Percentiles rank a stretch among this genome's conserved stretches.
Conservation (phyloP, 2,329 filamentous ascomycete species). For the Pyrenochaeta sp. region DNA sequence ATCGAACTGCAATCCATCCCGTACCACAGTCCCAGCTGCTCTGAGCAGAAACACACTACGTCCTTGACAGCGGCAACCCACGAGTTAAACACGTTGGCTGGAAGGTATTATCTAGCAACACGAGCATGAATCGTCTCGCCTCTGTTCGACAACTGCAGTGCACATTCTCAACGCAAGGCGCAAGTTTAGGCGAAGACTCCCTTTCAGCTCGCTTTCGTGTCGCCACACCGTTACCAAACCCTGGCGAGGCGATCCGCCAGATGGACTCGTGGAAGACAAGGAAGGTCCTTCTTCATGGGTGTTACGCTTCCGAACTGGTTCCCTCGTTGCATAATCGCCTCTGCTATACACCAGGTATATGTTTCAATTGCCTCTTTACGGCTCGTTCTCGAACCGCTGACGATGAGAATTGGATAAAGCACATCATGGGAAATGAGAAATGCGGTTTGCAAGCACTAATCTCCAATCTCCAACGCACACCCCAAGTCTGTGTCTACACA, state of each 20-base stretch:
- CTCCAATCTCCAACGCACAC: background rate
- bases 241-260: background rate
- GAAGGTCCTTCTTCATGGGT: background rate
- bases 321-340: background rate
- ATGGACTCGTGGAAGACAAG: background rate
- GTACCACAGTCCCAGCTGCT: background rate
- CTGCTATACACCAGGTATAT: slow-evolving; percentile 1
- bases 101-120: background rate
- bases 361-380: slow-evolving; percentile 3
- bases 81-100: slow-evolving; percentile 7
- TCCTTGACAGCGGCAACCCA: slow-evolving; percentile 18
- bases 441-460: slow-evolving; percentile 8
- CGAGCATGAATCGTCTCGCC: background rate
- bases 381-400: background rate
- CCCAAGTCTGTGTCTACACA: too few species aligned
- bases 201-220: background rate
- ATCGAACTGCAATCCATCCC: background rate
- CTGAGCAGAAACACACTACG: background rate
- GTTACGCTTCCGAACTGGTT: background rate
- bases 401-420: background rate
- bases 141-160: background rate
- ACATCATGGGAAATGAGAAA: slow-evolving; percentile 18
- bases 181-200: background rate
- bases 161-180: background rate
- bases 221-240: background rate